Evolutionary conservation across 2,329 filamentous ascomycete genomes (phyloP).

Genomic region (Tolypocladium tropicale): DNA sequence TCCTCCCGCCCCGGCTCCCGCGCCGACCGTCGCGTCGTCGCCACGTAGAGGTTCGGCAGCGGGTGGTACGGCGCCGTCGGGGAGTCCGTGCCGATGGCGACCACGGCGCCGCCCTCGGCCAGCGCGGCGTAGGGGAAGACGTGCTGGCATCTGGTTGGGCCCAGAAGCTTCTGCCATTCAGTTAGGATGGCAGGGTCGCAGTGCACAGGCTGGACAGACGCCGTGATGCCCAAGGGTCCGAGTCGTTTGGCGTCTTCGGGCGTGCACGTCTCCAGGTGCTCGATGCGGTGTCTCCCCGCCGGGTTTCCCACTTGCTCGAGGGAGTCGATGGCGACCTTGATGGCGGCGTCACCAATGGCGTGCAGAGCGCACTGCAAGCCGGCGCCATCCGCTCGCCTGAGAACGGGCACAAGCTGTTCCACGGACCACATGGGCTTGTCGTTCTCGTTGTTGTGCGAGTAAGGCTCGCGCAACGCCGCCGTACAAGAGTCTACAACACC

Average conservation of each 20-base stretch:
- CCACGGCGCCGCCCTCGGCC: neutral
- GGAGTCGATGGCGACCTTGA: constrained; percentile 44
- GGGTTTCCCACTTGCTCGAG: constrained; percentile 28
- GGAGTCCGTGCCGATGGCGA: neutral
- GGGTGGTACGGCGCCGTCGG: neutral
- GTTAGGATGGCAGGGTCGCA: neutral
- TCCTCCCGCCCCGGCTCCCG: neutral
- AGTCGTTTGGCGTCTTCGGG: constrained; percentile 44
- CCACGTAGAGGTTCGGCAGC: neutral
- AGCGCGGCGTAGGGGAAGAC: neutral
- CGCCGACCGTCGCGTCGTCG: neutral
- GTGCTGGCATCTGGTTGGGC: neutral
- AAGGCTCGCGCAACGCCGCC: neutral
- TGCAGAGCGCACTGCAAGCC: constrained; percentile 52
- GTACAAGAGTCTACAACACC: neutral
- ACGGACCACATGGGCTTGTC: neutral
- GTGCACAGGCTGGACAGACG: constrained; percentile 46
- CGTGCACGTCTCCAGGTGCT: constrained; percentile 50
- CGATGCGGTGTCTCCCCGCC: constrained; percentile 46
- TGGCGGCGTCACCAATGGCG: constrained; percentile 51
- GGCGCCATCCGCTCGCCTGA: constrained; percentile 38
- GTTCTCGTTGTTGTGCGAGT: neutral
- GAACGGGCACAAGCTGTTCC: constrained; percentile 22
- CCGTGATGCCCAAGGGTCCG: constrained; percentile 45
- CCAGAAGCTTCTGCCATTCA: neutral